Percentiles rank a stretch among this genome's conserved stretches.
phyloP scores from a whole-genome alignment of 768 basidiomycete species.

The Auriscalpium vulgare region DNA sequence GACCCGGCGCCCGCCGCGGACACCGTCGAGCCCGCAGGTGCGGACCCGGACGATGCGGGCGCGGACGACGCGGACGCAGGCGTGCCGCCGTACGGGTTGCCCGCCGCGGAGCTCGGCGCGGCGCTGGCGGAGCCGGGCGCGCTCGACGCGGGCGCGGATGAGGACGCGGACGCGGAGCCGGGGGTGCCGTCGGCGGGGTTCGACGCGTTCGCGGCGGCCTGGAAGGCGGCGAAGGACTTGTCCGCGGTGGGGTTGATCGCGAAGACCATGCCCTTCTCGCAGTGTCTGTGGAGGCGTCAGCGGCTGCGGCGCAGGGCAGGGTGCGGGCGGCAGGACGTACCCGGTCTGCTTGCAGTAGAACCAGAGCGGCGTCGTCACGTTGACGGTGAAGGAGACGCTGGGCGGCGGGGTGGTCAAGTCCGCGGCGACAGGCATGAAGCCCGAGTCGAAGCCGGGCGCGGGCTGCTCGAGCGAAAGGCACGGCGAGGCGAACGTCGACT shows the following conservation, averaged over 20 bases:
- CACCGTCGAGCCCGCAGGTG: background rate
- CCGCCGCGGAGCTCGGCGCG: background rate
- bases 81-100: too few species aligned
- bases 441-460: conserved; percentile 19
- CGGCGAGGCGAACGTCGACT: conserved; percentile 27
- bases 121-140: background rate
- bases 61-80: too few species aligned
- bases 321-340: conserved; percentile 9
- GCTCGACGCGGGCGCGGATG: background rate
- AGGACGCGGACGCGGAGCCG: background rate
- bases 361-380: conserved; percentile 20
- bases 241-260: conserved; percentile 21
- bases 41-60: background rate
- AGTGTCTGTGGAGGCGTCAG: conserved; percentile 15
- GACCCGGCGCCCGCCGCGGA: background rate
- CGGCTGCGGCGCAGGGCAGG: background rate
- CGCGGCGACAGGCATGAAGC: conserved; percentile 18
- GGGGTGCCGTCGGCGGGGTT: conserved; percentile 1
- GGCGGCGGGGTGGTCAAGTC: conserved; percentile 1
- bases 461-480: conserved; percentile 16
- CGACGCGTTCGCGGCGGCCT: conserved; percentile 10
- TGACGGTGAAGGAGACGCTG: conserved; percentile 12
- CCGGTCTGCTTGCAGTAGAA: conserved; percentile 22
- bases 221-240: conserved; percentile 20
- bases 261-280: conserved; percentile 23